A percentile compares a stretch with the other conserved stretches of the same genome.
Evolutionary conservation across 2,329 filamentous ascomycete species (phyloP).

Genomic region (Orbilia quercus): DNA sequence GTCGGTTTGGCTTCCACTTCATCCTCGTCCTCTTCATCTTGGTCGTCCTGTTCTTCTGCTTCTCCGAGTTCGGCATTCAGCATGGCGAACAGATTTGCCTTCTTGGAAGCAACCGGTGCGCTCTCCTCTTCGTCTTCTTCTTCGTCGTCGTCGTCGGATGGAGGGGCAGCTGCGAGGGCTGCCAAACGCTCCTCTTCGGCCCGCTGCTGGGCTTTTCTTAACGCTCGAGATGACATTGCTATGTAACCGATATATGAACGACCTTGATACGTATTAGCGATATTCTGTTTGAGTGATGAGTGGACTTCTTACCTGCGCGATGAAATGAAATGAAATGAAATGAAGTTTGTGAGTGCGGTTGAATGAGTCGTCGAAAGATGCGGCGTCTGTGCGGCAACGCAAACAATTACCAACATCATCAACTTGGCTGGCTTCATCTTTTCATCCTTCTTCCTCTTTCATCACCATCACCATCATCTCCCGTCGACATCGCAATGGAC

Average conservation of each 20-base stretch:
- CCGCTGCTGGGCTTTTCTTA: slow-evolving; percentile 73
- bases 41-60: slow-evolving; percentile 62
- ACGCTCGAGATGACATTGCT: slow-evolving; percentile 73
- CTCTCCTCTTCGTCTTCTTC: slow-evolving; percentile 60
- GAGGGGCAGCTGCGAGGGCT: slow-evolving; percentile 61
- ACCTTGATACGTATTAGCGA: slow-evolving; percentile 5
- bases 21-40: slow-evolving; percentile 62
- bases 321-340: too few species aligned
- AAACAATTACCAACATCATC: not conserved
- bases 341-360: too few species aligned
- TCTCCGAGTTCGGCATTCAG: slow-evolving; percentile 66
- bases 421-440: not conserved
- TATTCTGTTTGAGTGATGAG: not conserved
- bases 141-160: slow-evolving; percentile 15
- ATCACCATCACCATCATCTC: slow-evolving; percentile 6
- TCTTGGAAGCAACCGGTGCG: slow-evolving; percentile 61
- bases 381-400: slow-evolving; percentile 39
- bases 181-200: slow-evolving; percentile 70
- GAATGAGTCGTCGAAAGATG: slow-evolving; percentile 40
- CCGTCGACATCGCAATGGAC: slow-evolving; percentile 12
- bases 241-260: not conserved
- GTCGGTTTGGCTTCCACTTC: slow-evolving; percentile 62
- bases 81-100: slow-evolving; percentile 69
- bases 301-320: slow-evolving; percentile 6
- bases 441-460: not conserved